Percentiles rank a stretch among this genome's conserved stretches.
Evolutionary conservation across 805 yeast species (phyloP).

Genomic region (Zygosaccharomyces gambellarensis): DNA sequence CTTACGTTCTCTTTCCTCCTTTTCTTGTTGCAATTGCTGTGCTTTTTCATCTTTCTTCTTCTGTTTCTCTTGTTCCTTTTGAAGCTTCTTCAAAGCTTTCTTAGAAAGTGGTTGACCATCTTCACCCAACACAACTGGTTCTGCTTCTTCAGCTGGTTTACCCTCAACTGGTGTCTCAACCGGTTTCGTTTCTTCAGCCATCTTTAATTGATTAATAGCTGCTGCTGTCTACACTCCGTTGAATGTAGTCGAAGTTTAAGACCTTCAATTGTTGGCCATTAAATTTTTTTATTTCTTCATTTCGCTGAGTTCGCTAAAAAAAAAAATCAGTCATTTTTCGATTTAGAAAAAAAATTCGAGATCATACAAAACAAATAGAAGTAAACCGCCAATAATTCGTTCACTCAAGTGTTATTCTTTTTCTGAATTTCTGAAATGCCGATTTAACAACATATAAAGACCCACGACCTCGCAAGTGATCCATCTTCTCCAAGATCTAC

Average conservation of each 20-base stretch:
- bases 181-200: conserved; percentile 5
- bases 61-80: conserved; percentile 88
- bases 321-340: not conserved
- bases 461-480: too few species aligned
- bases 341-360: not conserved
- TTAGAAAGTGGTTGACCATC: conserved; percentile 90
- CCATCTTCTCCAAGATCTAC: too few species aligned
- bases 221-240: not conserved
- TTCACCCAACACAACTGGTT: conserved; percentile 46
- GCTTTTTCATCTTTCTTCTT: conserved; percentile 91
- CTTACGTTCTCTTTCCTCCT: conserved; percentile 65
- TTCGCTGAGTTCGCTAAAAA: not conserved
- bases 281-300: not conserved
- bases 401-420: too few species aligned
- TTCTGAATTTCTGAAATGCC: too few species aligned
- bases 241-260: not conserved
- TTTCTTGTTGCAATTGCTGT: conserved; percentile 78
- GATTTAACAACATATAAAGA: too few species aligned
- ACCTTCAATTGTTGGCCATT: not conserved
- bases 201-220: not conserved
- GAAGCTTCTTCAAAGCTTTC: conserved; percentile 91
- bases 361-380: too few species aligned
- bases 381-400: too few species aligned
- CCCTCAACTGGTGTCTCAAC: conserved; percentile 3
- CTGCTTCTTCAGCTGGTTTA: conserved; percentile 7